Percentiles rank a stretch among this genome's conserved stretches.
phyloP scores from a whole-genome alignment of 176 grass and related monocot species.

The Aegilops speltoides region DNA sequence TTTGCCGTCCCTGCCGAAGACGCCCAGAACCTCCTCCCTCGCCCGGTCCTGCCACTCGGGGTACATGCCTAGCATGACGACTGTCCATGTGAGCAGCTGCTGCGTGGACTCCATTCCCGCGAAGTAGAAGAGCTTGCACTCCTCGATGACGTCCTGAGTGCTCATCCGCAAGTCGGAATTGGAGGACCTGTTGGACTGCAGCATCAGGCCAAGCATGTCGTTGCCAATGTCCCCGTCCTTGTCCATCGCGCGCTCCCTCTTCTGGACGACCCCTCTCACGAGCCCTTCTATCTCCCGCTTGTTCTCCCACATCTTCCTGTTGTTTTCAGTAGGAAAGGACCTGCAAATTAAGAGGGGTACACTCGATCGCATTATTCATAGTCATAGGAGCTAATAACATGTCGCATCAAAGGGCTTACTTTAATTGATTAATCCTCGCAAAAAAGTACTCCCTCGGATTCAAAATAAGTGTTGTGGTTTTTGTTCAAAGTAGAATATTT shows the following conservation, averaged over 20 bases:
- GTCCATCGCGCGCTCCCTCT: background rate
- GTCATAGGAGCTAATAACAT: background rate
- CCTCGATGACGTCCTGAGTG: background rate
- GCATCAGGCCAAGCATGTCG: background rate
- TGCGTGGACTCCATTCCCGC: background rate
- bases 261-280: background rate
- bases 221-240: background rate
- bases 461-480: too few relatives aligned
- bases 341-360: background rate
- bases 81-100: background rate
- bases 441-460: too few relatives aligned
- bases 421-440: too few relatives aligned
- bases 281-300: background rate
- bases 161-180: background rate
- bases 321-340: background rate
- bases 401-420: background rate
- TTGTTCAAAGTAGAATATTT: too few relatives aligned
- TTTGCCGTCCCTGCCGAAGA: conserved; percentile 31
- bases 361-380: background rate
- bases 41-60: background rate
- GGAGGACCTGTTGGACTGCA: background rate
- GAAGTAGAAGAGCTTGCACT: background rate
- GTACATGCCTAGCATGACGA: background rate
- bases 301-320: background rate
- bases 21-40: background rate